These are phyloP conservation scores for Fusarium circinatum DNA, from an alignment of 2,329 filamentous ascomycete species.

Conservation along the genomic window DNA sequence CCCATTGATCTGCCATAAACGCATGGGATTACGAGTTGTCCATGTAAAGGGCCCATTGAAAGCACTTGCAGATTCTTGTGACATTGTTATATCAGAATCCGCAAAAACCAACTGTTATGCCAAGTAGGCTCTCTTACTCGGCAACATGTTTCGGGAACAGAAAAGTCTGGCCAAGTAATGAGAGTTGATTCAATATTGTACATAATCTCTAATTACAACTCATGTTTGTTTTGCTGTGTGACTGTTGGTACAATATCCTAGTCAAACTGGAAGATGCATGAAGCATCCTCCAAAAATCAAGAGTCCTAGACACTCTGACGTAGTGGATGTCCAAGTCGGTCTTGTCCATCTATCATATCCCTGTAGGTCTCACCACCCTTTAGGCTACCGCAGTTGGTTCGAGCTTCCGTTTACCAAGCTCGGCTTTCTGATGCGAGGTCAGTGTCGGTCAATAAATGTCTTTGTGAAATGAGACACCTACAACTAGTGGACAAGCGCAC, in stretches of 20 bases:
- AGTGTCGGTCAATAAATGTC: fast-evolving
- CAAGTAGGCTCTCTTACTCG: not conserved
- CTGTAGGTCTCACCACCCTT: not conserved
- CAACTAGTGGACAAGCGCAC: not conserved
- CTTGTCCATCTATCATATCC: not conserved
- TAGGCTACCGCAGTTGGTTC: not conserved
- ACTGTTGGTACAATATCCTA: not conserved
- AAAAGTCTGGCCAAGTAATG: not conserved
- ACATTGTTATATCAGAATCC: not conserved
- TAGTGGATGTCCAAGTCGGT: not conserved
- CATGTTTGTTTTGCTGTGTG: not conserved
- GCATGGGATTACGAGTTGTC: not conserved
- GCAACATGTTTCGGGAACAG: not conserved
- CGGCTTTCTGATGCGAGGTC: not conserved
- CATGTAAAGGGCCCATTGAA: not conserved
- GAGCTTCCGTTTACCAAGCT: not conserved
- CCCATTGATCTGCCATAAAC: not conserved
- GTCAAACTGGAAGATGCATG: not conserved
- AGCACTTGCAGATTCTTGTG: not conserved
- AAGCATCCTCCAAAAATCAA: not conserved
- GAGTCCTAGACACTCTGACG: not conserved
- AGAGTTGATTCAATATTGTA: not conserved
- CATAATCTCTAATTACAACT: not conserved
- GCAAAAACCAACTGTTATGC: too few relatives aligned
- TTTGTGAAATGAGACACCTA: not conserved